Evolutionary conservation across 2,329 filamentous ascomycete genomes (phyloP).

Genomic region (Diplocarpon rosae): DNA sequence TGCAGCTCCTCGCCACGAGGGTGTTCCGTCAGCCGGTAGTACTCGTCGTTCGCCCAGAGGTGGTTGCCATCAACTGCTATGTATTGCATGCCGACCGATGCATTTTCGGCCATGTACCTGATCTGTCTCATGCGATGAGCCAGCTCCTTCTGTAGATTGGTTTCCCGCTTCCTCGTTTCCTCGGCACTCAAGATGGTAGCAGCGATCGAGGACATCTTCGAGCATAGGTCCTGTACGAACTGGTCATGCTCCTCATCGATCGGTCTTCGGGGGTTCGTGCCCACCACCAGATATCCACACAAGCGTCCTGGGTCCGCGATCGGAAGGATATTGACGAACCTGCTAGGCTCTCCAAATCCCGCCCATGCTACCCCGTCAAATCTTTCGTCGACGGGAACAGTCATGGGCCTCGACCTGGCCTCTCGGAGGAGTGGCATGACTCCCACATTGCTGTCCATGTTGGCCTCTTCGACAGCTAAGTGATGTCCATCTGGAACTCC

Average conservation of each 20-base stretch:
- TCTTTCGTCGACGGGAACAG: constrained; percentile 15
- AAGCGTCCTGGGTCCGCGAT: constrained; percentile 11
- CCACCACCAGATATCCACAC: constrained; percentile 20
- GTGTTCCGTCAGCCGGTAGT: constrained; percentile 18
- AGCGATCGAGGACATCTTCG: constrained; percentile 18
- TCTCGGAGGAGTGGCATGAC: constrained; percentile 18
- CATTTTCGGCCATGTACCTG: constrained; percentile 24
- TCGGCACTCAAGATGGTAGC: constrained; percentile 17
- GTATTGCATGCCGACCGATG: constrained; percentile 23
- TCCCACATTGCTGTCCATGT: constrained; percentile 15
- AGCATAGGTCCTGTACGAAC: constrained; percentile 20
- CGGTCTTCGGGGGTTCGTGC: constrained; percentile 20
- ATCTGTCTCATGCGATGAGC: constrained; percentile 16
- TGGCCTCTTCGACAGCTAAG: constrained; percentile 9
- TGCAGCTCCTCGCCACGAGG: constrained; percentile 8
- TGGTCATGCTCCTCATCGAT: constrained; percentile 19
- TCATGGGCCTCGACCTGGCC: constrained; percentile 14
- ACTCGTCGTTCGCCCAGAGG: constrained; percentile 23
- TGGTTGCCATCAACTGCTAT: constrained; percentile 17
- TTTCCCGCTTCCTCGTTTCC: constrained; percentile 14
- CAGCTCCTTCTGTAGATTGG: constrained; percentile 15
- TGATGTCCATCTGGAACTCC: constrained; percentile 19
- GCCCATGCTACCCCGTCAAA: constrained; percentile 20
- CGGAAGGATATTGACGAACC: constrained; percentile 18
- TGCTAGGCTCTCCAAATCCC: constrained; percentile 18